Base-by-base conservation (phyloP, 75 land plant genomes). In the Cryptomeria japonica region DNA sequence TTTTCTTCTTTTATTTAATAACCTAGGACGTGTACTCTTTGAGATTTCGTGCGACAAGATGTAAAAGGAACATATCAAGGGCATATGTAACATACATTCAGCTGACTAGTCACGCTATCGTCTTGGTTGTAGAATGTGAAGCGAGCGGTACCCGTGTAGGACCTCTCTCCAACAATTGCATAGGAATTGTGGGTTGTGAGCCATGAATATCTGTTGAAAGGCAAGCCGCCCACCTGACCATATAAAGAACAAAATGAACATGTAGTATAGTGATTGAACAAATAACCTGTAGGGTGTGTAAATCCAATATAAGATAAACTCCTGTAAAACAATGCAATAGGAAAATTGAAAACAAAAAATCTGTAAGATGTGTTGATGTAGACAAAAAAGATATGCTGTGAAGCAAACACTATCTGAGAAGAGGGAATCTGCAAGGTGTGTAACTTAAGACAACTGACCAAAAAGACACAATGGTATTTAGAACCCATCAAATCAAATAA, bases 151-250 rank as follows among this genome's bases (percentile, higher is more conserved):
- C 96, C 98, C 12, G 94, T 91, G 22, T 89, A 87, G 39, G 93
- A 90, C 61, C 92, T 93, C 87, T 91, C 90, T 34, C 90, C 92
- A 3, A 68, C 75, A 36, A 92, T 96, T 19, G 98, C 96, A 85
- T 72, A 96, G 15, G 99, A 88, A 83, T 97, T 97, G 91, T 97
- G 98, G 12, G 99, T 97, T 9, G 98, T 95, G 79, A 97, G 90
- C 89, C 89, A 97, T 51, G 99, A 94, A 87, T 96, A 96, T 83
- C 92, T 96, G 84, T 97, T 97, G 93, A 96, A 96, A 11, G 99
- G 99, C 34, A 95, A 5, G 16, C 41, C 64, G 25, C 86, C 86
- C 68, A 85, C 64, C 86, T 85, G 39, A 85, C 5, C 38, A 85
- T 0, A 55, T 42, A 1, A 84, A 84, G 12, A 31, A 18, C 25